These are phyloP conservation scores for Termitomyces heimii DNA, from an alignment of 768 basidiomycete genomes.

Conservation along the genomic window DNA sequence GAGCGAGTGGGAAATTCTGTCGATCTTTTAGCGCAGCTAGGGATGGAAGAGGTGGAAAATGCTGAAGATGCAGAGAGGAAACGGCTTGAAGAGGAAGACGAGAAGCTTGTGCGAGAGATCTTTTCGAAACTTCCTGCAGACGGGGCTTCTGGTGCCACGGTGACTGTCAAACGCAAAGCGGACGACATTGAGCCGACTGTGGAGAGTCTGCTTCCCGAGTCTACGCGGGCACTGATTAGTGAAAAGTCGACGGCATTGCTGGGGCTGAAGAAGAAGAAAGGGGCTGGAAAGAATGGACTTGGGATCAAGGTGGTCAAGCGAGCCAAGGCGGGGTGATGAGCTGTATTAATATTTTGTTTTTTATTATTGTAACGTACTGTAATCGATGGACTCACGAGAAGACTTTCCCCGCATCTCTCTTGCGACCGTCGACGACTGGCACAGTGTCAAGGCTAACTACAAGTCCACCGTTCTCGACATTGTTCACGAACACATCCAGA, in stretches of 20 bases:
- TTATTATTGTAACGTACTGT: background rate
- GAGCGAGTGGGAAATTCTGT: constrained; percentile 77
- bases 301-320: constrained; percentile 75
- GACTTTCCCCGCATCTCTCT: constrained; percentile 51
- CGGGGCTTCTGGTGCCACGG: constrained; percentile 17
- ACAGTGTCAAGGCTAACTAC: constrained; percentile 51
- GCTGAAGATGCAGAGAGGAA: constrained; percentile 70
- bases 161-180: constrained; percentile 87
- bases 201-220: constrained; percentile 61
- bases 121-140: constrained; percentile 66
- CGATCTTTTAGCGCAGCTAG: constrained; percentile 60
- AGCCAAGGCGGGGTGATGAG: constrained; percentile 16
- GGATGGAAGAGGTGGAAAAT: constrained; percentile 64
- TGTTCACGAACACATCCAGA: constrained; percentile 41
- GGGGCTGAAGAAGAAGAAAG: constrained; percentile 56
- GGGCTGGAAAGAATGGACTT: constrained; percentile 52
- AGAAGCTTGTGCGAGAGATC: constrained; percentile 78
- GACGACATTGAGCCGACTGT: constrained; percentile 72
- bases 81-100: constrained; percentile 86
- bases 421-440: constrained; percentile 63
- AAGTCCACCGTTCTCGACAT: constrained; percentile 34
- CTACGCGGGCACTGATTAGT: constrained; percentile 51
- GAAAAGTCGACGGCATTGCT: constrained; percentile 37
- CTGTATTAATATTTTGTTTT: constrained; percentile 3
- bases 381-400: constrained; percentile 32